A percentile compares a stretch with the other conserved stretches of the same genome.
phyloP scores from a whole-genome alignment of 2,329 filamentous ascomycete species.

The Aspergillus chevalieri region DNA sequence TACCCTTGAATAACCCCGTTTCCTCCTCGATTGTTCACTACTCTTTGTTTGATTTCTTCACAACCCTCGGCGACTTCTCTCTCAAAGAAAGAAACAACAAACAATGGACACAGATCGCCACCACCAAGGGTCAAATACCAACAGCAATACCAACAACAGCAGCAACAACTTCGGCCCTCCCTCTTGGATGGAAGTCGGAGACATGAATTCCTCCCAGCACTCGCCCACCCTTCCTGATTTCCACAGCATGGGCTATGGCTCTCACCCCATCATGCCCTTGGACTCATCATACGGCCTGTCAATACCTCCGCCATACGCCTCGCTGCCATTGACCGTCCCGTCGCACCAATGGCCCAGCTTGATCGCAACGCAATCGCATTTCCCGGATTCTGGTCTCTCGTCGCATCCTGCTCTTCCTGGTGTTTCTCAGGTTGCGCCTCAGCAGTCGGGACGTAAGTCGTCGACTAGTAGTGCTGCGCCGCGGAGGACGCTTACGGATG shows the following conservation, averaged over 20 bases:
- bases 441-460: slow-evolving; percentile 28
- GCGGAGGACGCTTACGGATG: slow-evolving; percentile 81
- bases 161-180: slow-evolving; percentile 38
- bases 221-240: slow-evolving; percentile 67
- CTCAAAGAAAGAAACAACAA: neutral
- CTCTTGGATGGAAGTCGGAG: slow-evolving; percentile 43
- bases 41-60: neutral
- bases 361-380: slow-evolving; percentile 65
- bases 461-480: slow-evolving; percentile 54
- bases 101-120: slow-evolving; percentile 44
- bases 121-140: slow-evolving; percentile 3
- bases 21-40: neutral
- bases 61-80: too few species aligned
- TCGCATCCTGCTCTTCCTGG: slow-evolving; percentile 48
- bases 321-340: slow-evolving; percentile 66
- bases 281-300: slow-evolving; percentile 51
- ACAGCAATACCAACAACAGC: slow-evolving; percentile 14
- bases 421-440: slow-evolving; percentile 47
- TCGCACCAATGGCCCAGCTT: slow-evolving; percentile 71
- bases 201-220: slow-evolving; percentile 53
- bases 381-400: slow-evolving; percentile 57
- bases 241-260: slow-evolving; percentile 55
- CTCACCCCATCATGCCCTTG: slow-evolving; percentile 57
- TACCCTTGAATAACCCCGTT: neutral
- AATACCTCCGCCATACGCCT: slow-evolving; percentile 51